Conservation (phyloP, 164 flowering plant species). For the Vitis vinifera region ASM3070453v1 NC_081818.1:21814501-21815000, state of each 20-base stretch:
- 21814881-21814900: constrained; percentile 60
- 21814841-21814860: constrained; percentile 83
- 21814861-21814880: constrained; percentile 73
- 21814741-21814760: constrained; percentile 56
- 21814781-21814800: constrained; percentile 74
- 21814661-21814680: constrained; percentile 61
- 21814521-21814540: constrained; percentile 40
- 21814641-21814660: constrained; percentile 36
- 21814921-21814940: background rate
- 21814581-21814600: background rate
- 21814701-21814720: constrained; percentile 51
- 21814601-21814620: background rate
- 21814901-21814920: constrained; percentile 40
- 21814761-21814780: constrained; percentile 72
- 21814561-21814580: background rate
- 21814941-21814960: background rate
- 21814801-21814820: constrained; percentile 67
- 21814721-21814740: constrained; percentile 61
- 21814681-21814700: constrained; percentile 42
- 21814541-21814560: constrained; percentile 54
- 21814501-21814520: constrained; percentile 61
- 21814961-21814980: background rate
- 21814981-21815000: background rate
- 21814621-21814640: constrained; percentile 59
- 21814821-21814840: constrained; percentile 72